Conservation (phyloP, 1,139 yeast genomes). For the Geotrichum klebahnii region DNA sequence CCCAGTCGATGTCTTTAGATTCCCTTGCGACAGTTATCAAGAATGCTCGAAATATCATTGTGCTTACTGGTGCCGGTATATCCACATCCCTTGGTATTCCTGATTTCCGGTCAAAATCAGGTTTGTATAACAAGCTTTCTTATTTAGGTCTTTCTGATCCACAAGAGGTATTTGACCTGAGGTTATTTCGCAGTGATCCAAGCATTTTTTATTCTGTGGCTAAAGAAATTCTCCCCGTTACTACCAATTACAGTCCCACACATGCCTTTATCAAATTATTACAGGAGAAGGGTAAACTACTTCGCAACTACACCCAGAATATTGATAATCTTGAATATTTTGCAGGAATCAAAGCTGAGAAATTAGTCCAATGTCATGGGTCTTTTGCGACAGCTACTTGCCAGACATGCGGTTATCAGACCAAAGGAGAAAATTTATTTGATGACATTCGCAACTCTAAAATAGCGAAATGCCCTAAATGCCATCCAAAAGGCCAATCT, state of each 20-base stretch:
- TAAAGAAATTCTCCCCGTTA: slow-evolving; percentile 74
- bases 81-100: slow-evolving; percentile 92
- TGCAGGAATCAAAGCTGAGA: slow-evolving; percentile 70
- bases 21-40: slow-evolving; percentile 54
- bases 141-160: slow-evolving; percentile 80
- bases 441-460: slow-evolving; percentile 56
- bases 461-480: slow-evolving; percentile 70
- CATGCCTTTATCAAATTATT: slow-evolving; percentile 76
- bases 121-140: slow-evolving; percentile 65
- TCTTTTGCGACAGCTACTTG: slow-evolving; percentile 92
- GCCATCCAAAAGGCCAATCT: slow-evolving; percentile 39
- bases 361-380: slow-evolving; percentile 90
- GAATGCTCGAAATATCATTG: slow-evolving; percentile 60
- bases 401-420: slow-evolving; percentile 65
- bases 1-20: slow-evolving; percentile 47
- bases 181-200: slow-evolving; percentile 73
- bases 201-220: slow-evolving; percentile 82
- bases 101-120: slow-evolving; percentile 87
- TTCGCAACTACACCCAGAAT: slow-evolving; percentile 90
- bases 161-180: slow-evolving; percentile 85
- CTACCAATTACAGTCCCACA: slow-evolving; percentile 66
- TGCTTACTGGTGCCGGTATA: slow-evolving; percentile 93
- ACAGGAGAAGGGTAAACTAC: slow-evolving; percentile 71
- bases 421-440: slow-evolving; percentile 65
- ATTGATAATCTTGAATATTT: slow-evolving; percentile 86